Evolutionary conservation across 1,284 basidiomycete species (phyloP), one percentile per base, ranked within the genome.

Genomic region (Cryptococcus neoformans): DNA sequence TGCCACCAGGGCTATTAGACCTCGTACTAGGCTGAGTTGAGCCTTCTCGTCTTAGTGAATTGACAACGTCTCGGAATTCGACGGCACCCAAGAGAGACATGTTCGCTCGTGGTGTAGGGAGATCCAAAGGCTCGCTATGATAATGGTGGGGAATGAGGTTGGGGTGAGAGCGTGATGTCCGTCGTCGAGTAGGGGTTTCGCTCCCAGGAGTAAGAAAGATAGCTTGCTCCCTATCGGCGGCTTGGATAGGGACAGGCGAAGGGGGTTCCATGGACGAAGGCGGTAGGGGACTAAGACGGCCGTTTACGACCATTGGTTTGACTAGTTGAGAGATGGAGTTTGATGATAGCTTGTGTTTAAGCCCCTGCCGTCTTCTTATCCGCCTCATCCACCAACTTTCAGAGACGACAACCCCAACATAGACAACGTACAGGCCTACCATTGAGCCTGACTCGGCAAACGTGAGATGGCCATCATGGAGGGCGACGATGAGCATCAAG

Each of bases 11-110:
- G 52, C 61, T 67, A 4, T 52, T 41, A 6, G 44, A 48, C 56
- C 62, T 49, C 4, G 65, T 60, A 16, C 62, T 63, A 2, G 63
- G 72, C 46, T 36, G 17, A 4, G 10, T 7, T 12, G 49, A 51
- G 11, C 39, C 49, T 36, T 80, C 79, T 14, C 82, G 81, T 56
- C 86, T 83, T 8, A 98, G 80, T 0, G 87, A 88, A 14, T 88
- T 83, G 12, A 97, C 88, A 12, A 96, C 89, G 59, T 93, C 87
- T 35, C 91, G 82, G 76, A 97, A 97, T 74, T 97, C 94, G 53
- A 98, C 84, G 0, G 94, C 93, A 8, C 93, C 90, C 2, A 96
- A 84, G 1, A 98, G 83, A 6, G 92, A 95, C 75, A 93, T 92
- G 1, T 65, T 69, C 3, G 74, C 69, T 40, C 74, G 60, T 3